These are phyloP conservation scores for Penstemon barbatus DNA, from an alignment of 257 asterid genomes.

Conservation along the genomic window DNA sequence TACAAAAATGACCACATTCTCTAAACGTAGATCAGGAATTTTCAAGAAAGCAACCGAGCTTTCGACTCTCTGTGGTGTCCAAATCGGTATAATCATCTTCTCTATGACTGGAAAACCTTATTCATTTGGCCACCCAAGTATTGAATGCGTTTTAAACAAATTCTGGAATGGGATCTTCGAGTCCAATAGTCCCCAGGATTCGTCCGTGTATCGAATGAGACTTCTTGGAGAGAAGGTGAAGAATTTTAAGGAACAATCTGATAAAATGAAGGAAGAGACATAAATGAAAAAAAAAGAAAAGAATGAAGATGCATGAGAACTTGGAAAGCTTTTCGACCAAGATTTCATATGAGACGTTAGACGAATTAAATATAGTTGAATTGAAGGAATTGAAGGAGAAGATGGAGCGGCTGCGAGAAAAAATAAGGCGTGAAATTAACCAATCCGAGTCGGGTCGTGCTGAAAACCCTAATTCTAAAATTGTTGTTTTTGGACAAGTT, in stretches of 20 bases:
- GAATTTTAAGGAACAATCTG: slow-evolving; percentile 1
- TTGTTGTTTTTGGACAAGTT: no score
- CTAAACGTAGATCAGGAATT: slow-evolving; percentile 31
- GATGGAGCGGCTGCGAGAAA: no score
- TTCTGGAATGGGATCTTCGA: background rate
- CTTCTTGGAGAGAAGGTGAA: background rate
- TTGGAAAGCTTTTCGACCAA: background rate
- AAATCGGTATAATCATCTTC: slow-evolving; percentile 19
- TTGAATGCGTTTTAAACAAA: background rate
- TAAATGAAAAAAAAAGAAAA: background rate
- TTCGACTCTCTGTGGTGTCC: slow-evolving; percentile 28
- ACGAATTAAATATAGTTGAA: background rate
- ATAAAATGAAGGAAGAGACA: background rate
- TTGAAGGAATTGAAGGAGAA: background rate
- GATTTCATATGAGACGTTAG: background rate
- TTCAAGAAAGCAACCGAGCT: slow-evolving; percentile 36
- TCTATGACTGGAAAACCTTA: slow-evolving; percentile 9
- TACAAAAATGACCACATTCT: slow-evolving; percentile 20
- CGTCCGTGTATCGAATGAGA: background rate
- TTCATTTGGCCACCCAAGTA: slow-evolving; percentile 22
- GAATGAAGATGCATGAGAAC: background rate
- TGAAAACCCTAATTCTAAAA: no score
- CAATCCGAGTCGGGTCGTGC: no score
- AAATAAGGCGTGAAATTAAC: no score
- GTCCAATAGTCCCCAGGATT: background rate